Evolutionary conservation across 2,329 filamentous ascomycete genomes (phyloP), one percentile per base, ranked within the genome.

Genomic region (Ascochyta clinopodiicola): DNA sequence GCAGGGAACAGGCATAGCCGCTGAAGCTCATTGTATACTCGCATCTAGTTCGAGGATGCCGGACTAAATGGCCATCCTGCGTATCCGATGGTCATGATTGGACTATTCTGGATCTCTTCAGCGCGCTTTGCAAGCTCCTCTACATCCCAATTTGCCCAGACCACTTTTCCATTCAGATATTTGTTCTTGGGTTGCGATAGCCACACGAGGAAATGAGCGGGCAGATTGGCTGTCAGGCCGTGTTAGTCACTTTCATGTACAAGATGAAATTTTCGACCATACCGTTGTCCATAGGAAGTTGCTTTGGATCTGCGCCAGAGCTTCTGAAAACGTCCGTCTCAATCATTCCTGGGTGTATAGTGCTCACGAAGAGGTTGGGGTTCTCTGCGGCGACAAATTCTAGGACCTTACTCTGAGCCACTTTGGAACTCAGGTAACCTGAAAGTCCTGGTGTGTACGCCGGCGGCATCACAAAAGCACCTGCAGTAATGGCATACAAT

Each of bases 331-430:
- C 39, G 10, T 73, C 67, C 4, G 76, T 77, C 10, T 67, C 60
- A 2, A 75, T 62, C 6, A 77, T 59, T 6, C 75, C 76, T 1
- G 76, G 77, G 34, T 77, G 68, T 3, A 77, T 39, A 9, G 61
- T 58, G 2, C 71, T 51, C 9, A 70, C 60, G 8, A 68, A 74
- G 24, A 78, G 63, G 17, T 71, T 60, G 0, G 75, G 72, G 51
- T 78, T 69, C 37, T 73, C 71, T 3, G 61, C 62, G 0, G 71
- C 71, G 5, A 77, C 49, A 35, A 63, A 69, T 10, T 70, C 67
- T 3, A 72, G 63, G 13, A 75, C 48, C 56, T 73, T 72, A 43
- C 64, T 61, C 3, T 65, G 56, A 3, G 69, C 74, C 2, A 74
- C 40, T 58, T 78, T 79, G 8, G 69, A 66, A 10, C 67, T 56